Evolutionary conservation across 306 rosid genomes (phyloP), one percentile per base, ranked within the genome.

Genomic region (Pyrus pyrifolia): DNA sequence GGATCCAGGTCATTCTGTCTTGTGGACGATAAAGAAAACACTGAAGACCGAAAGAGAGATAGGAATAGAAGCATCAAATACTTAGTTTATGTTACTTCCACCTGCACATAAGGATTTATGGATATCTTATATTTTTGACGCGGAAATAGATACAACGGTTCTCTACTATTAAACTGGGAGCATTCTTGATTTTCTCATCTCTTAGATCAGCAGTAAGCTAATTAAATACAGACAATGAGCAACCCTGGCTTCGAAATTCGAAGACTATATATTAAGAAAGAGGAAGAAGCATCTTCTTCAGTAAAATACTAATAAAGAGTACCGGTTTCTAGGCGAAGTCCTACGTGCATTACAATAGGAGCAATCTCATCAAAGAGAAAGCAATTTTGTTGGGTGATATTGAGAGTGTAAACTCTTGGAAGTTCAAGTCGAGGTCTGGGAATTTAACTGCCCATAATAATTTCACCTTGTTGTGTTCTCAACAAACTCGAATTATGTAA

Each of bases 1-100:
- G 89, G 91, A 93, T 91, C 93, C 92, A 91, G 96, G 87, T 87
- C 90, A 86, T 72, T 70, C 55, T 52, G 84, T 81, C 93, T 88
- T 84, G 86, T 78, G 42, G 71, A 76, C 33, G 72, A 84, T 62
- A 86, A 86, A 84, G 62, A 80, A 82, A 71, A 72, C 40, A 49
- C 11, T 15, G 44, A 49, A 33, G 66, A 68, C 44, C 11, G 80
- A 71, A 45, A 77, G 68, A 45, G 77, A 84, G 81, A 83, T 22
- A 65, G 75, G 88, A 91, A 93, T 88, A 79, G 90, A 91, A 90
- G 92, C 87, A 86, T 85, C 86, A 88, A 82, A 53, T 76, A 66
- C 55, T 76, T 82, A 79, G 67, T 87, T 87, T 75, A 89, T 68
- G 61, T 72, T 73, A 49, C 31, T 70, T 55, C 78, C 72, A 35